Evolutionary conservation across 306 rosid species (phyloP), one percentile per base, ranked within the genome.

Genomic region (Glycine latifolia): DNA sequence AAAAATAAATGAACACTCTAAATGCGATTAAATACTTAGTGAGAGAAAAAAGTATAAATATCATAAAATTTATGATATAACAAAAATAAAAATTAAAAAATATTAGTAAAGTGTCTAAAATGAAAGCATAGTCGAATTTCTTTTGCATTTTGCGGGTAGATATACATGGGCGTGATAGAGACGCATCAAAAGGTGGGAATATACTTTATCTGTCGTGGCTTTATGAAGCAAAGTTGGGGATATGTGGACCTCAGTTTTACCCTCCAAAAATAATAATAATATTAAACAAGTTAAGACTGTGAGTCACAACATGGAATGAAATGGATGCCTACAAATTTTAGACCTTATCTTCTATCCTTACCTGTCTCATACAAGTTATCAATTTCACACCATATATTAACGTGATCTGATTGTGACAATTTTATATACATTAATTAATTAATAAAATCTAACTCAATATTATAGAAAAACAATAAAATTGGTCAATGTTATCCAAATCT

Each of bases 291-390:
- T 20, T 20, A 20, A 20, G 20, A 20, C 26, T 84, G 81, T 87
- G 91, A 91, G 88, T 88, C 86, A 68, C 14, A 80, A 85, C 83
- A 60, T 86, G 92, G 93, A 67, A 85, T 89, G 89, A 35, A 35
- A 35, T 3, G 31, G 94, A 91, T 90, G 90, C 79, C 87, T 82
- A 81, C 87, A 80, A 89, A 79, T 47, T 85, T 39, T 85, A 76
- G 94, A 73, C 41, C 98, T 95, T 95, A 95, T 95, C 97, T 83
- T 81, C 85, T 81, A 79, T 85, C 89, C 89, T 82, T 75, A 49
- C 83, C 63, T 82, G 80, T 63, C 83, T 71, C 78, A 82, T 79
- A 84, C 73, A 82, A 78, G 82, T 81, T 44, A 84, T 84, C 15
- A 55, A 88, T 86, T 85, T 81, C 20, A 58, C 89, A 85, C 95